phyloP scores from a whole-genome alignment of 768 basidiomycete genomes.

The Lactarius akahatsu region DNA sequence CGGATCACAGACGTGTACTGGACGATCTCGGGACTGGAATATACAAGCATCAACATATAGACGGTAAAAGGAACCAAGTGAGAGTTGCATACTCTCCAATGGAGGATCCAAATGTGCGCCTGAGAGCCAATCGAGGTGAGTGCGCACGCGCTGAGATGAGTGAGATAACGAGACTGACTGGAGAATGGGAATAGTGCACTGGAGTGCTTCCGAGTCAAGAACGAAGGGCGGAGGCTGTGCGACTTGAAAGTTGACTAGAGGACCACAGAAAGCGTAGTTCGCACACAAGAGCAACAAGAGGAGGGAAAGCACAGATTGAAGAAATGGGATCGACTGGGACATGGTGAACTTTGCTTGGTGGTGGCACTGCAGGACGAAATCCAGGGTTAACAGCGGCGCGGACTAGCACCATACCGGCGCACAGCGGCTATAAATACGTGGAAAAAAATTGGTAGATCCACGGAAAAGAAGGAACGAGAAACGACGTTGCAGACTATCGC shows the following conservation, averaged over 20 bases:
- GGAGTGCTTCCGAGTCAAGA: slow-evolving; percentile 42
- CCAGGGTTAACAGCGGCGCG: background rate
- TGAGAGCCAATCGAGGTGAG: slow-evolving; percentile 31
- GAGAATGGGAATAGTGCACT: slow-evolving; percentile 66
- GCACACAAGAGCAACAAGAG: slow-evolving; percentile 17
- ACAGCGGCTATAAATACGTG: too few species aligned
- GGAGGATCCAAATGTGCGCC: too few species aligned
- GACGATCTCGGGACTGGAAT: slow-evolving; percentile 57
- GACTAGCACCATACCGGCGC: background rate
- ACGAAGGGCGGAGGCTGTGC: slow-evolving; percentile 73
- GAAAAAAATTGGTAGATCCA: too few species aligned
- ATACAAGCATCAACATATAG: background rate
- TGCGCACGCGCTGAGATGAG: slow-evolving; percentile 7
- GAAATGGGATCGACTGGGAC: background rate
- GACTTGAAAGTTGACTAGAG: slow-evolving; percentile 63
- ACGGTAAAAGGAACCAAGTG: background rate
- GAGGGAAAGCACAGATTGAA: background rate
- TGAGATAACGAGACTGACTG: slow-evolving; percentile 44
- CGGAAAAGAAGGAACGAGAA: too few species aligned
- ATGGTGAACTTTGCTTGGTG: background rate
- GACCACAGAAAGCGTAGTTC: slow-evolving; percentile 30
- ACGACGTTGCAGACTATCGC: too few species aligned
- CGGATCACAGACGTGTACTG: slow-evolving; percentile 52
- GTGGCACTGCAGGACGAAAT: background rate
- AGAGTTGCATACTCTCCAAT: slow-evolving; percentile 56